Evolutionary conservation across 192 early-diverging fungal species (phyloP).

Genomic region (Oehlia diaphana): DNA sequence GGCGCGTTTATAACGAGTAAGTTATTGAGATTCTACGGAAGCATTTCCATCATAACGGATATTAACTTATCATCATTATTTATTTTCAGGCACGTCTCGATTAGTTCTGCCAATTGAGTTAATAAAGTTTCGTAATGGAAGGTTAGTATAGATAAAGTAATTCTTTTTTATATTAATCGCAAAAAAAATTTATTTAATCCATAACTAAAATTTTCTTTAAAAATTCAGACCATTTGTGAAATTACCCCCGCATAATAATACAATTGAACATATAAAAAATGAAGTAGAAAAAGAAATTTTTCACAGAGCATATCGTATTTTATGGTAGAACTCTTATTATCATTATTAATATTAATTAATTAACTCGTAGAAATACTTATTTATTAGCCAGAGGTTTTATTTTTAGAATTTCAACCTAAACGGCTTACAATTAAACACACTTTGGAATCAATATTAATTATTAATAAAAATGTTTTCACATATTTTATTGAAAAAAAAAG

Average conservation of each 20-base stretch:
- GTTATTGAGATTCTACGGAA: background rate
- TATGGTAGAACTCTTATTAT: background rate
- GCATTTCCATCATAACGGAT: background rate
- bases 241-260: background rate
- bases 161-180: too few species aligned
- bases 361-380: too few species aligned
- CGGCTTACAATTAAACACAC: too few species aligned
- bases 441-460: too few species aligned
- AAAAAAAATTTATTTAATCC: background rate
- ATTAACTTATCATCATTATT: background rate
- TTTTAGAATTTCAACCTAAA: too few species aligned
- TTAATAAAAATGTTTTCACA: too few species aligned
- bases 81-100: slow-evolving; percentile 50
- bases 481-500: too few species aligned
- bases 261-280: slow-evolving; percentile 10
- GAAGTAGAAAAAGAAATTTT: slow-evolving; percentile 29
- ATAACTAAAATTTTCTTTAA: background rate
- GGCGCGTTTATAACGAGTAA: slow-evolving; percentile 71
- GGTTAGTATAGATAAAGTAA: background rate
- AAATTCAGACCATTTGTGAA: background rate
- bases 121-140: slow-evolving; percentile 43
- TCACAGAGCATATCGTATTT: slow-evolving; percentile 1
- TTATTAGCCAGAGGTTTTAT: too few species aligned
- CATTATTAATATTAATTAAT: too few species aligned
- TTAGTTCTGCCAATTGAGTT: slow-evolving; percentile 54